Percentiles rank a stretch among this genome's conserved stretches.
phyloP scores from a whole-genome alignment of 108 stramenopile species.

The Schizochytrium sp. region DNA sequence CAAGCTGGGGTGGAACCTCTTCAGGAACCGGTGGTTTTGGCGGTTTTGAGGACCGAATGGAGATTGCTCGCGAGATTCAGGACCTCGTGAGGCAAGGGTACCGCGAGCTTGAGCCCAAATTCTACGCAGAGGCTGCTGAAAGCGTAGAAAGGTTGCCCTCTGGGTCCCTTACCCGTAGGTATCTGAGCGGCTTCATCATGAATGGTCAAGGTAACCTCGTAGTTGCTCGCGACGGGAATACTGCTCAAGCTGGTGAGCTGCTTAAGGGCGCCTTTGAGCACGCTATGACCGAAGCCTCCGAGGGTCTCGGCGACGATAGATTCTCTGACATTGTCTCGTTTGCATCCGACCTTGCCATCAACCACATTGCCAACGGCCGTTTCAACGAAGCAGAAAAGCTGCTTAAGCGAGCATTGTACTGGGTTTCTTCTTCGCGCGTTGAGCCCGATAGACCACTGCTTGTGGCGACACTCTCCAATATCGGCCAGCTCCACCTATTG shows the following conservation, averaged over 20 bases:
- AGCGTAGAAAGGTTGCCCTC: constrained; percentile 11
- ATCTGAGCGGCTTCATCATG: constrained; percentile 35
- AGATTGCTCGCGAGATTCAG: constrained; percentile 4
- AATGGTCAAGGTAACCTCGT: constrained; percentile 42
- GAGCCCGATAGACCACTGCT: constrained; percentile 29
- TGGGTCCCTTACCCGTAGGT: not conserved
- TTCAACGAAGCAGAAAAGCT: constrained; percentile 45
- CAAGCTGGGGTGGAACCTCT: no score
- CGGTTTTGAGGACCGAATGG: not conserved
- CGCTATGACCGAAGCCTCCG: constrained; percentile 20
- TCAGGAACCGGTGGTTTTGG: no score
- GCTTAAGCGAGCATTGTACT: constrained; percentile 15
- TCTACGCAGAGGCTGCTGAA: constrained; percentile 17
- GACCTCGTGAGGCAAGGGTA: constrained; percentile 23
- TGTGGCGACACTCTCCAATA: constrained; percentile 32
- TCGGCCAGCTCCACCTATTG: constrained; percentile 33
- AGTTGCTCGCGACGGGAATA: constrained; percentile 33
- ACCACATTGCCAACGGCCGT: not conserved
- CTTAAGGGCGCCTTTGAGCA: constrained; percentile 58
- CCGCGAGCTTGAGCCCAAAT: not conserved
- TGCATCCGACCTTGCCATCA: constrained; percentile 31
- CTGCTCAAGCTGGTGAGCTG: not conserved
- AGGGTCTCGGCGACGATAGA: constrained; percentile 53
- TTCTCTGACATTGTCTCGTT: constrained; percentile 18
- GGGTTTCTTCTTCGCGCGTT: not conserved